Percentiles rank a stretch among this genome's conserved stretches.
Conservation (phyloP, 306 rosid genomes). For the Dalbergia oliveri region DNA sequence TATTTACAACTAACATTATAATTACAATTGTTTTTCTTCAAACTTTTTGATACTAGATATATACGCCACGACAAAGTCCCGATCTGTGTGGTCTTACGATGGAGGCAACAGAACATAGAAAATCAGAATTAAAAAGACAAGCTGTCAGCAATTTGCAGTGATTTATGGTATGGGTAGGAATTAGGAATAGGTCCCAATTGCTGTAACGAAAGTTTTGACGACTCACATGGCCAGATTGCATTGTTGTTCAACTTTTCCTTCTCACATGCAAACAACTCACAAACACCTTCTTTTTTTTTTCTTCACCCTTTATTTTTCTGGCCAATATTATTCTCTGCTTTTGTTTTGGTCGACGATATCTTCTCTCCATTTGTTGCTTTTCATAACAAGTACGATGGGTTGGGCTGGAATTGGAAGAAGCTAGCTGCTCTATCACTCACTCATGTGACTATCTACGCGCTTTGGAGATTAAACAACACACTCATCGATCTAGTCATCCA, state of each 20-base stretch:
- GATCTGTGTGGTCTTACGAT: background rate
- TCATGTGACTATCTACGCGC: background rate
- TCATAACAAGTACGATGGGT: background rate
- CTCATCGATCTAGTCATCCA: background rate
- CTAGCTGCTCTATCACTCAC: too few relatives aligned
- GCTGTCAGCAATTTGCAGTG: background rate
- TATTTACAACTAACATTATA: background rate
- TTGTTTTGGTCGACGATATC: background rate
- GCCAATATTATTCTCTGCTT: background rate
- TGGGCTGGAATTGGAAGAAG: background rate
- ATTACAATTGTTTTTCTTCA: background rate
- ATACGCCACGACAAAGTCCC: background rate
- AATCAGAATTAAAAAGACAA: background rate
- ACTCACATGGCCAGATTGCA: slow-evolving; percentile 14
- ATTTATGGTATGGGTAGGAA: background rate
- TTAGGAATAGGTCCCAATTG: background rate
- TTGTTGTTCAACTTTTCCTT: background rate
- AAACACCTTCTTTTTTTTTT: too few relatives aligned
- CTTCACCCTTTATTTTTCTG: background rate
- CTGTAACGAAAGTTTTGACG: background rate
- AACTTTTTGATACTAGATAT: background rate
- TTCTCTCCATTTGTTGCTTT: background rate
- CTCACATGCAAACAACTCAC: slow-evolving; percentile 1
- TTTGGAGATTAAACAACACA: too few relatives aligned
- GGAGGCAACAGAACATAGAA: background rate